Evolutionary conservation across 2,329 filamentous ascomycete genomes (phyloP).

Genomic region (Colletotrichum chrysophilum): DNA sequence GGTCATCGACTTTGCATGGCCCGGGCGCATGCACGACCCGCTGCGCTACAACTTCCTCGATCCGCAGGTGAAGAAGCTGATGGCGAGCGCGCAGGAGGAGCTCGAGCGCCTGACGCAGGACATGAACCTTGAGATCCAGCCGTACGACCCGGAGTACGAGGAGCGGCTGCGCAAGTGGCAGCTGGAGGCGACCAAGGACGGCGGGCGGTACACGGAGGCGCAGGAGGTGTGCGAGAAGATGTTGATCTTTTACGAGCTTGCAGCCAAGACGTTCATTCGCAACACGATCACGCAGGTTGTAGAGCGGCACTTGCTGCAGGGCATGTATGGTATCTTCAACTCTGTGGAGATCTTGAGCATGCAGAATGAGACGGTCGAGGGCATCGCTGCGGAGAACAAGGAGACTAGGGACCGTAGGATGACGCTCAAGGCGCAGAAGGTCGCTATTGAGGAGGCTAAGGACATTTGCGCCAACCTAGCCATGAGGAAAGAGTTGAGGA

Average conservation of each 20-base stretch:
- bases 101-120: conserved; percentile 52
- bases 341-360: conserved; percentile 56
- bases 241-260: conserved; percentile 61
- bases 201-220: conserved; percentile 52
- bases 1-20: conserved; percentile 56
- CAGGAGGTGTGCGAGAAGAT: conserved; percentile 61
- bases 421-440: conserved; percentile 52
- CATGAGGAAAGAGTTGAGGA: conserved; percentile 56
- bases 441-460: conserved; percentile 55
- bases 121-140: conserved; percentile 58
- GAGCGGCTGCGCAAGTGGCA: conserved; percentile 55
- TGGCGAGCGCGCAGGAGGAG: conserved; percentile 52
- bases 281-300: conserved; percentile 59
- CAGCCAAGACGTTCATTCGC: conserved; percentile 56
- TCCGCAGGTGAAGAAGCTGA: conserved; percentile 50
- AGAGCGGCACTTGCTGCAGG: conserved; percentile 55
- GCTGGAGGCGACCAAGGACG: conserved; percentile 43
- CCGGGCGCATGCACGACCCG: conserved; percentile 55
- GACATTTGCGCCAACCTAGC: conserved; percentile 54
- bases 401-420: conserved; percentile 55
- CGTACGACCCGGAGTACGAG: conserved; percentile 59
- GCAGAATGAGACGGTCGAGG: conserved; percentile 48
- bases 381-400: conserved; percentile 58
- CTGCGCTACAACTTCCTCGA: conserved; percentile 55
- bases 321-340: conserved; percentile 58